phyloP scores from a whole-genome alignment of 345 rosid genomes.

The Murraya koenigii region DNA sequence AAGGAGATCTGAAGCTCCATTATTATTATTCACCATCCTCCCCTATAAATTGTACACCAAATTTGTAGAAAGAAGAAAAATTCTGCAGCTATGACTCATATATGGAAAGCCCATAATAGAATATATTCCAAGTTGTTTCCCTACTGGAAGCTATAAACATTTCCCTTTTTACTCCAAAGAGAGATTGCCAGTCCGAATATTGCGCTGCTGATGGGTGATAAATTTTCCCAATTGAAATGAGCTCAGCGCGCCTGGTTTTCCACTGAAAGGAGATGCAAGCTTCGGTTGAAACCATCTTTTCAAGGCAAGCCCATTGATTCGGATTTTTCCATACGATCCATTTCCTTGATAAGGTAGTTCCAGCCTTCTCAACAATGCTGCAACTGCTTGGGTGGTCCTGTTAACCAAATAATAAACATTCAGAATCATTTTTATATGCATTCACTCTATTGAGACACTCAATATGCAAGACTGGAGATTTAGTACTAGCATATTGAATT shows the following conservation, averaged over 20 bases:
- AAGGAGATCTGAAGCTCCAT: neutral
- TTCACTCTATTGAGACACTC: neutral
- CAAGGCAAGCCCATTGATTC: slow-evolving; percentile 70
- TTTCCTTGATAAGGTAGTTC: slow-evolving; percentile 71
- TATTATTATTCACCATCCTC: neutral
- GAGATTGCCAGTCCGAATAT: slow-evolving; percentile 63
- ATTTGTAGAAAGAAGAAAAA: neutral
- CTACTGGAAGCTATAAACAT: neutral
- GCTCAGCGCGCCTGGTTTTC: slow-evolving; percentile 55
- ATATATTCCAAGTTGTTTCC: neutral
- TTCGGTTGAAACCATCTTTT: slow-evolving; percentile 87
- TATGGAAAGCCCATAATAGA: neutral
- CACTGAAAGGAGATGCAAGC: slow-evolving; percentile 60
- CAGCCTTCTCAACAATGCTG: slow-evolving; percentile 72
- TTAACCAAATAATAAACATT: slow-evolving; percentile 19
- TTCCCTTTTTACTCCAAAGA: slow-evolving; percentile 44
- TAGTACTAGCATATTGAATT: neutral
- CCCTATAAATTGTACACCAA: neutral
- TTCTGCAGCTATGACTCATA: neutral
- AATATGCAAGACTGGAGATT: neutral
- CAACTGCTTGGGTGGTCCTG: slow-evolving; percentile 65
- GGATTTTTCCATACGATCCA: slow-evolving; percentile 61
- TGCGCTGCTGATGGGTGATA: slow-evolving; percentile 70
- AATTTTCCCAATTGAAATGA: slow-evolving; percentile 61
- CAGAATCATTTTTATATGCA: neutral